phyloP scores from a whole-genome alignment of 1,284 basidiomycete genomes.

The Phenoliferia sp. region DNA sequence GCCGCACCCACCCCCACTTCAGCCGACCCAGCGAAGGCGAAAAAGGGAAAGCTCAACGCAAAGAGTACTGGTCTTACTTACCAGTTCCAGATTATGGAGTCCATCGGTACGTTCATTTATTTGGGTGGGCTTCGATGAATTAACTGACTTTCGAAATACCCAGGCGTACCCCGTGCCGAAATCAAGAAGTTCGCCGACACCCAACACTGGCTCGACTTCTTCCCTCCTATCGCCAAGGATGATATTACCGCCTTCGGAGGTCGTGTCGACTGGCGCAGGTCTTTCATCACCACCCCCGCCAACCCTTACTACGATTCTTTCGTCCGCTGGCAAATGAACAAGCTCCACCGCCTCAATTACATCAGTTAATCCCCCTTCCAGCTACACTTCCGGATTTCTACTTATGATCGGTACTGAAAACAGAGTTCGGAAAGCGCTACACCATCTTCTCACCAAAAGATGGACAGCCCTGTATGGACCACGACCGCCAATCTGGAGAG shows the following conservation, averaged over 20 bases:
- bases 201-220: conserved; percentile 85
- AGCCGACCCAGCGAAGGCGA: conserved; percentile 60
- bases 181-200: conserved; percentile 97
- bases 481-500: conserved; percentile 94
- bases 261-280: conserved; percentile 94
- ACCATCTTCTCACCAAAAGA: conserved; percentile 99
- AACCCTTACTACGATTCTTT: conserved; percentile 98
- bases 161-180: conserved; percentile 69
- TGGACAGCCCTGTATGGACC: conserved; percentile 99
- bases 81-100: conserved; percentile 99
- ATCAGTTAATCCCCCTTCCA: conserved; percentile 56
- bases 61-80: conserved; percentile 92
- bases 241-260: conserved; percentile 86
- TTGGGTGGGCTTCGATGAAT: neutral
- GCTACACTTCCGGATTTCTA: no score
- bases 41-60: conserved; percentile 91
- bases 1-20: conserved; percentile 36
- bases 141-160: neutral
- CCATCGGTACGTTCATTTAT: conserved; percentile 53
- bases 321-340: conserved; percentile 98
- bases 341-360: conserved; percentile 75
- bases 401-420: no score
- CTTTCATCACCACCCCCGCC: conserved; percentile 89
- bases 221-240: conserved; percentile 87
- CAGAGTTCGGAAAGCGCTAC: conserved; percentile 90